phyloP scores from a whole-genome alignment of 306 rosid species.

The Cicer chorassanicum region DNA sequence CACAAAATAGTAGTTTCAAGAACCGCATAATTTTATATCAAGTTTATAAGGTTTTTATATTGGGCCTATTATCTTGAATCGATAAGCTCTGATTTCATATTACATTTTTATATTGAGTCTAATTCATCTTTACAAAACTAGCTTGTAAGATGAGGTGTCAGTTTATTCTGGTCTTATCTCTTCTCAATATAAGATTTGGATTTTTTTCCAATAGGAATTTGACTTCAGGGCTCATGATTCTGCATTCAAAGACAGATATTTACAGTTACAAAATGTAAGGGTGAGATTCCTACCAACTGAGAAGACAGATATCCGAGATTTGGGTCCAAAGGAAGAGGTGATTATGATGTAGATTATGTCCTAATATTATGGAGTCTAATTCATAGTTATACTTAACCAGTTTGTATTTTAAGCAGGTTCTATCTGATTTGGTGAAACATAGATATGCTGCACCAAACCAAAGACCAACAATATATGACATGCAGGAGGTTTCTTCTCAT shows the following conservation, averaged over 20 bases:
- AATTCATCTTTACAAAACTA: too few relatives aligned
- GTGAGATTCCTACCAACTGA: slow-evolving; percentile 89
- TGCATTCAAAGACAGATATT: slow-evolving; percentile 82
- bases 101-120: too few relatives aligned
- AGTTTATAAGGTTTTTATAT: too few relatives aligned
- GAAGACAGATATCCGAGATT: slow-evolving; percentile 80
- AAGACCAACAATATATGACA: slow-evolving; percentile 63
- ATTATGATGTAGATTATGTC: not conserved
- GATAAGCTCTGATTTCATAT: too few relatives aligned
- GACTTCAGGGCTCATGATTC: slow-evolving; percentile 97
- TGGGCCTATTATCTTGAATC: too few relatives aligned
- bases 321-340: slow-evolving; percentile 94
- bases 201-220: slow-evolving; percentile 60
- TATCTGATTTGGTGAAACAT: slow-evolving; percentile 70
- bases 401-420: slow-evolving; percentile 55
- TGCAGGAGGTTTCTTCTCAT: slow-evolving; percentile 74
- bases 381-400: slow-evolving; percentile 30
- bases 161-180: too few relatives aligned
- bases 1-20: slow-evolving; percentile 9
- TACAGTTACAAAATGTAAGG: slow-evolving; percentile 89
- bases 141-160: too few relatives aligned
- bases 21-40: not conserved
- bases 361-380: not conserved
- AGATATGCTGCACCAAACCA: slow-evolving; percentile 88
- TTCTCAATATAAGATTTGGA: too few relatives aligned